Conservation (phyloP, 1,284 basidiomycete species). For the Papiliotrema nemorosa region DNA sequence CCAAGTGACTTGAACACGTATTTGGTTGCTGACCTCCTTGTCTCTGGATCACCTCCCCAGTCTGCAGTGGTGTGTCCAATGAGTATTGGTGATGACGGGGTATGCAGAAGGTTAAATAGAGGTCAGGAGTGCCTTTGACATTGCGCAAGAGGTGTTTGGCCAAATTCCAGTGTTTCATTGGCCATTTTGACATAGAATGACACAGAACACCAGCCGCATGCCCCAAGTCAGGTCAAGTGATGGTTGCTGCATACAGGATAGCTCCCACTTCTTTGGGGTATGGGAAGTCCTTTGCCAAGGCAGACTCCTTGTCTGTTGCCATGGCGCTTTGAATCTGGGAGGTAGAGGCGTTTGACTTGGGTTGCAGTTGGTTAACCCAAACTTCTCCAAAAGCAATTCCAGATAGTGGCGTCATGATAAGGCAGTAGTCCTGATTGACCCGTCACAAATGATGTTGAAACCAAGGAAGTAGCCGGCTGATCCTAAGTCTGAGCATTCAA, state of each 20-base stretch:
- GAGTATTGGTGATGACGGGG: neutral
- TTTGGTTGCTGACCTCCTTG: slow-evolving; percentile 25
- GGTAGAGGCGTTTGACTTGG: slow-evolving; percentile 12
- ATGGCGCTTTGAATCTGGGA: slow-evolving; percentile 1
- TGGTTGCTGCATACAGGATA: slow-evolving; percentile 16
- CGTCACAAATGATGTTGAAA: slow-evolving; percentile 13
- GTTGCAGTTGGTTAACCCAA: slow-evolving; percentile 9
- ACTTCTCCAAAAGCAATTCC: slow-evolving; percentile 1
- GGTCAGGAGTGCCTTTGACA: neutral
- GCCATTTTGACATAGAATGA: neutral
- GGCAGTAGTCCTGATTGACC: slow-evolving; percentile 1
- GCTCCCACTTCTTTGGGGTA: slow-evolving; percentile 7
- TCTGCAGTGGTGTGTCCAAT: slow-evolving; percentile 18
- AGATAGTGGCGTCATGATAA: slow-evolving; percentile 16
- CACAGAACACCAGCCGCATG: slow-evolving; percentile 17
- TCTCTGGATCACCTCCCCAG: slow-evolving; percentile 17
- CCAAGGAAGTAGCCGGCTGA: slow-evolving; percentile 16
- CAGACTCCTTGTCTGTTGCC: slow-evolving; percentile 10
- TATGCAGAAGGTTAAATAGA: neutral
- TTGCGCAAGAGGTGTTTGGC: neutral
- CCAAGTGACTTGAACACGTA: slow-evolving; percentile 24
- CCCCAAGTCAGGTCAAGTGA: slow-evolving; percentile 20
- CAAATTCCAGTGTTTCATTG: neutral
- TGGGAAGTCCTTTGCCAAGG: slow-evolving; percentile 2
- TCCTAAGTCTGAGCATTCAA: slow-evolving; percentile 17